A percentile compares a stretch with the other conserved stretches of the same genome.
phyloP scores from a whole-genome alignment of 148 eudicot genomes.

The Camellia japonica region DNA sequence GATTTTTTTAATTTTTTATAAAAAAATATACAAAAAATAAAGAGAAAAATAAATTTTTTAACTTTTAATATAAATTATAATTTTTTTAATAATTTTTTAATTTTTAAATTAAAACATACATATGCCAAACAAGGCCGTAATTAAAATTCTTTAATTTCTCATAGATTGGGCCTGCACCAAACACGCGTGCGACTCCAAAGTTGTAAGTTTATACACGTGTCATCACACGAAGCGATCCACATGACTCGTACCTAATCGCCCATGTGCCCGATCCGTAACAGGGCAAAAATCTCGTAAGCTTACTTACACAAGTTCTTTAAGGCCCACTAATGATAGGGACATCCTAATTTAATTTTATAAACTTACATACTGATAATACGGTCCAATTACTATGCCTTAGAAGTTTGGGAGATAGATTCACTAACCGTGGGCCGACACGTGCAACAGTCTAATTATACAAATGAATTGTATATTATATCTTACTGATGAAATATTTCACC shows the following conservation, averaged over 20 bases:
- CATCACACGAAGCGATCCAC: constrained; percentile 7
- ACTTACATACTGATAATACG: background rate
- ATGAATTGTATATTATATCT: background rate
- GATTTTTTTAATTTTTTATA: too few relatives aligned
- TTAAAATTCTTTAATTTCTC: too few relatives aligned
- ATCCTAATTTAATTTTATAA: background rate
- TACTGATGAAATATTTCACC: too few relatives aligned
- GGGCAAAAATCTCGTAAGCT: background rate
- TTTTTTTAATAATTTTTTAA: too few relatives aligned
- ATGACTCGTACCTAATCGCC: constrained; percentile 18
- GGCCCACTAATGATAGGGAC: constrained; percentile 9
- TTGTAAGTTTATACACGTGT: background rate
- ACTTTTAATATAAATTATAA: too few relatives aligned
- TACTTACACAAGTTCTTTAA: background rate
- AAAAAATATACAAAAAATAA: too few relatives aligned
- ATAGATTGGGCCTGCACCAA: background rate
- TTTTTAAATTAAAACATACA: too few relatives aligned
- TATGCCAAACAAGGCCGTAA: too few relatives aligned
- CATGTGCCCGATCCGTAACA: constrained; percentile 24
- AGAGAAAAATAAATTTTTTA: too few relatives aligned
- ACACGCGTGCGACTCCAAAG: background rate
- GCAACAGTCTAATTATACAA: constrained; percentile 4
- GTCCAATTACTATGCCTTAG: background rate
- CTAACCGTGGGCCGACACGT: constrained; percentile 3
- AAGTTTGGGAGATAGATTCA: background rate